Base-by-base conservation (phyloP, 108 stramenopile genomes). In the Schizochytrium sp. region DNA sequence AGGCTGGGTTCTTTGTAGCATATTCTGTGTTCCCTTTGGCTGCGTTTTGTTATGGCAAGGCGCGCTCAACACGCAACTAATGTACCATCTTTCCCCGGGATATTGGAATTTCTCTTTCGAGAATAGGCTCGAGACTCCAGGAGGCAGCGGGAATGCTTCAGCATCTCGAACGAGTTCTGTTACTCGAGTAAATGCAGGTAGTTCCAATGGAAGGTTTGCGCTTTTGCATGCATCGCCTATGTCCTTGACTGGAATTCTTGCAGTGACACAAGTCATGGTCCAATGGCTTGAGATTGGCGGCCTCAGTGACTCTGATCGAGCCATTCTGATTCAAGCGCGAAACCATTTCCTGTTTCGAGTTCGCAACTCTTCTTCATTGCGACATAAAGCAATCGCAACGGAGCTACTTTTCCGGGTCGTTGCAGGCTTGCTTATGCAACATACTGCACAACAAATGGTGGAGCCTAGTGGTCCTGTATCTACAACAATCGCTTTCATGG, bases 341-440 rank as follows among this genome's bases (percentile, higher is more conserved):
- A 83, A 83, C 17, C 73, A 83, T 83, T 83, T 83, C 40, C 19
- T 83, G 4, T 83, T 53, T 19, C 46, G 73, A 4, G 73, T 83
- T 46, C 73, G 73, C 28, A 17, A 83, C 73, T 53, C 49, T 19
- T 53, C 49, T 19, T 83, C 73, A 4, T 53, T 83, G 44, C 46
- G 73, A n/a, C 73, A 83, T 50, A 83, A 83, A 38, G 73, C 73
- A 19, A 83, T 83, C 45, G 73, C 73, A 19, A 46, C 73, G 10
- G 73, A 83, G 19, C 73, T 83, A 17, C 40, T 83, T 17, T 83
- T 83, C 73, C 46, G 73, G 13, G 50, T 83, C 50, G 50, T 83
- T 5, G 50, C 73, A n/a, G 73, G 73, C 0, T 19, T 83, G 45
- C 49, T 83, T n/a, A 83, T 83, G 73, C 73, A 53, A 19, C 73